Evolutionary conservation across 257 asterid species (phyloP), one percentile per base, ranked within the genome.

Genomic region (Solanum ahanhuiri): DNA sequence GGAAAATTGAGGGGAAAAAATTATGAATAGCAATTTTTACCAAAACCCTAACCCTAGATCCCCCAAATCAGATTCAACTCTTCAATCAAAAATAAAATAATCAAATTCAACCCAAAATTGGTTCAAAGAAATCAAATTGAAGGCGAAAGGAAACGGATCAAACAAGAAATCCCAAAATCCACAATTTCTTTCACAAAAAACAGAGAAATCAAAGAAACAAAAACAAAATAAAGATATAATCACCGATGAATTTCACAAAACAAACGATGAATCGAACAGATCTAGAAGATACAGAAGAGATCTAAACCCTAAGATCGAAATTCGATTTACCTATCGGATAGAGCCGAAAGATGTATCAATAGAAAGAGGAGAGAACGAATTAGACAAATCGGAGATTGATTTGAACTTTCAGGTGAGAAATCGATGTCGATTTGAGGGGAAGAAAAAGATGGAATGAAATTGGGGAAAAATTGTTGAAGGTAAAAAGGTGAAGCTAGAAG

Each of bases 281-380:
- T 88, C 90, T 58, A 60, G 5, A 33, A 18, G 15, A 67, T 37
- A 85, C 31, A 51, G 31, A 85, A 66, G 45, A 54, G 18, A 83
- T 73, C 45, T 20, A 72, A 89, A 85, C 89, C 91, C 90, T 87
- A 89, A 85, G 57, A 88, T 77, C 45, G 85, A 12, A 85, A 58
- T 43, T 82, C 73, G 73, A 83, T 25, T 81, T 15, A 34, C 25
- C 39, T 1, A 31, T 51, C 84, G 67, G 57, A 12, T 3, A 54
- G 48, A n/a, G 57, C 28, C 37, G 3, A 72, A 83, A 87, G 23
- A 43, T 51, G 67, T 58, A 84, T 86, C 87, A 64, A 86, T 83
- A 45, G 83, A 83, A 66, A 86, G 91, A 83, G 69, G 39, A 84
- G 48, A 70, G 35, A 23, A 34, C 37, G 86, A 83, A 87, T 87